These are phyloP conservation scores for Cladosporium sp. DNA, from an alignment of 2,329 filamentous ascomycete genomes.

Conservation along the genomic window DNA sequence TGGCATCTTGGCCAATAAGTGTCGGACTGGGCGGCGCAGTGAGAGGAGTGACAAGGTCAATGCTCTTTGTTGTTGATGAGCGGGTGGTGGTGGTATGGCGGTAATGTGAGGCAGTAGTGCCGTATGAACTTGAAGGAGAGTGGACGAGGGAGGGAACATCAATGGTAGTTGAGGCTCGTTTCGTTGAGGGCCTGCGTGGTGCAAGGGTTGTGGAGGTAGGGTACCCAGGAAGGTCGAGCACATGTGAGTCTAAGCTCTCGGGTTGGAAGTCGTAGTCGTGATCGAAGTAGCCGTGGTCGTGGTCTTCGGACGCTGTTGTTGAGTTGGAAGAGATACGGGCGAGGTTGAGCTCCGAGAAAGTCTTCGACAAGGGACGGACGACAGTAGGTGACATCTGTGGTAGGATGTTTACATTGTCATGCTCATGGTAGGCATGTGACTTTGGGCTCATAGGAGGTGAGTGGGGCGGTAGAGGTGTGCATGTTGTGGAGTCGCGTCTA, in stretches of 20 bases:
- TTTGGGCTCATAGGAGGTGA: constrained; percentile 38
- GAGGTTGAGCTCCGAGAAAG: constrained; percentile 49
- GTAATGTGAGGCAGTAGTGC: constrained; percentile 44
- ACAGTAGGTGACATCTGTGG: constrained; percentile 52
- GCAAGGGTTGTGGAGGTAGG: constrained; percentile 12
- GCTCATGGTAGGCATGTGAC: constrained; percentile 23
- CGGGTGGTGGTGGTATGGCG: constrained; percentile 44
- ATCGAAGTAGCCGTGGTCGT: constrained; percentile 4
- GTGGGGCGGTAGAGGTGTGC: constrained; percentile 17
- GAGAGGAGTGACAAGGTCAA: constrained; percentile 49
- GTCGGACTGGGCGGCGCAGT: constrained; percentile 34
- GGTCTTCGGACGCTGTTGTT: constrained; percentile 6
- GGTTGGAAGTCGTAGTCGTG: constrained; percentile 19
- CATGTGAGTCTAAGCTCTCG: constrained; percentile 9
- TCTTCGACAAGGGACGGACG: constrained; percentile 38
- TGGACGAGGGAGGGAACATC: constrained; percentile 49
- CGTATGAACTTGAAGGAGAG: constrained; percentile 49
- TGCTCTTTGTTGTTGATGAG: constrained; percentile 34
- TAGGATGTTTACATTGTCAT: constrained; percentile 45
- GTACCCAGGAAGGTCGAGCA: constrained; percentile 16
- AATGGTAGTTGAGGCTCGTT: constrained; percentile 33
- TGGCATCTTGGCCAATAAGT: constrained; percentile 28
- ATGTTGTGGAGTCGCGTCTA: constrained; percentile 46
- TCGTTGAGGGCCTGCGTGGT: constrained; percentile 4
- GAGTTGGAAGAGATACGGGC: constrained; percentile 66